Conservation (phyloP, 208 protist species). For the Leishmania tropica region DNA sequence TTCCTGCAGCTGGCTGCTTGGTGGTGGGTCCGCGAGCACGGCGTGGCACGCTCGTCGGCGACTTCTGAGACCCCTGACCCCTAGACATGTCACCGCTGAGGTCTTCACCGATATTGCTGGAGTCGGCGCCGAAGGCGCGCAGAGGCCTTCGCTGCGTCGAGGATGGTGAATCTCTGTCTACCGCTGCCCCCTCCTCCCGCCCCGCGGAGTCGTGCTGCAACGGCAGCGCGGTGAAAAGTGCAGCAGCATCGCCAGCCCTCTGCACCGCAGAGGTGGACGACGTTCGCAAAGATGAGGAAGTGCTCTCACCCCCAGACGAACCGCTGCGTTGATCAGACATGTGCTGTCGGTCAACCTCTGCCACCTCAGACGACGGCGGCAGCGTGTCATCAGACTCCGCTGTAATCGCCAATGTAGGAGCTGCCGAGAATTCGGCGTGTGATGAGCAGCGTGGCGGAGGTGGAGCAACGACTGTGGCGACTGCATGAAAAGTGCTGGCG, state of each 20-base stretch:
- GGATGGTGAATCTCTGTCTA: not conserved
- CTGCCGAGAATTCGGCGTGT: not conserved
- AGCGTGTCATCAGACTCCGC: constrained; percentile 11
- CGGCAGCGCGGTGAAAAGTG: not conserved
- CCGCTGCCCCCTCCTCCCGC: not conserved
- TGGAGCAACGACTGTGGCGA: not conserved
- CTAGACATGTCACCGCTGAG: too few species aligned
- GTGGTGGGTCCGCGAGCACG: not conserved
- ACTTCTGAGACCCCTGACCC: not conserved
- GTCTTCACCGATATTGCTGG: constrained; percentile 7
- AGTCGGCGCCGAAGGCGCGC: constrained; percentile 20
- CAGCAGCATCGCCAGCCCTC: not conserved
- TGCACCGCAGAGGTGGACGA: not conserved
- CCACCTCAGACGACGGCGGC: constrained; percentile 22
- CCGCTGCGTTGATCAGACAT: not conserved
- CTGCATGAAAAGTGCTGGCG: not conserved
- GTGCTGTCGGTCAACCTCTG: not conserved
- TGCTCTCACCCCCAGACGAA: not conserved
- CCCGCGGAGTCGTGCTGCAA: not conserved
- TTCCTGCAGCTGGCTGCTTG: not conserved
- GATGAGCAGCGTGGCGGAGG: not conserved
- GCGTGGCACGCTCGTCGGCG: not conserved
- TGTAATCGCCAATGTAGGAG: not conserved
- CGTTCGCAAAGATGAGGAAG: not conserved
- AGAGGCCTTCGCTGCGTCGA: not conserved